These are phyloP conservation scores for Tricholoma sp. DNA, from an alignment of 768 basidiomycete genomes.

Conservation along the genomic window DNA sequence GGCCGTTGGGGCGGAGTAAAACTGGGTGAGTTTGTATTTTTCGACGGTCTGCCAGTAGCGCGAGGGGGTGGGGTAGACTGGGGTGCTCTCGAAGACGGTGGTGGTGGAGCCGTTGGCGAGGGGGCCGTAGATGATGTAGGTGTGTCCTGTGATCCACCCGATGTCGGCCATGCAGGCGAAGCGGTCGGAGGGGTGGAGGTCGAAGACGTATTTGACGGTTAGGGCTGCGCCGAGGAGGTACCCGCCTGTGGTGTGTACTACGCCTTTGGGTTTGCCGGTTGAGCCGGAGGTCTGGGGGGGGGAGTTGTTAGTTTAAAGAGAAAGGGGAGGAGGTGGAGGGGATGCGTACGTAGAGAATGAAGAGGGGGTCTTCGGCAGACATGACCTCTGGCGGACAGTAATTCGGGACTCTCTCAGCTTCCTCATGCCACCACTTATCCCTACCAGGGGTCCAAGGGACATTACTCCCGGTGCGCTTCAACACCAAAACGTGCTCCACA, in stretches of 20 bases:
- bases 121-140: conserved; percentile 95
- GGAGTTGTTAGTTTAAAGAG: conserved; percentile 56
- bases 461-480: conserved; percentile 79
- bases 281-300: conserved; percentile 83
- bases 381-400: conserved; percentile 90
- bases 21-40: conserved; percentile 90
- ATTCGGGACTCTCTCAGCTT: conserved; percentile 72
- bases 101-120: conserved; percentile 82
- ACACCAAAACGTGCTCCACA: conserved; percentile 89
- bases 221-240: conserved; percentile 90
- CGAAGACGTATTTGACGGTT: conserved; percentile 96
- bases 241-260: conserved; percentile 83
- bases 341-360: conserved; percentile 90
- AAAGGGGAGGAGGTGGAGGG: conserved; percentile 62
- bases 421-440: conserved; percentile 98
- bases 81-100: conserved; percentile 93
- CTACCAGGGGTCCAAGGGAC: conserved; percentile 79
- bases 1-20: conserved; percentile 93
- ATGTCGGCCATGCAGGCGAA: conserved; percentile 99
- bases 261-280: conserved; percentile 95
- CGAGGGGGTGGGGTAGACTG: conserved; percentile 92
- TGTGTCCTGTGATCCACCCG: conserved; percentile 98
- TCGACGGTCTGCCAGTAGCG: conserved; percentile 97
- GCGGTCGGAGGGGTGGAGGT: conserved; percentile 92
- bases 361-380: conserved; percentile 91